Evolutionary conservation across 2,329 filamentous ascomycete species (phyloP).

Genomic region (Sporothrix variecibatus): DNA sequence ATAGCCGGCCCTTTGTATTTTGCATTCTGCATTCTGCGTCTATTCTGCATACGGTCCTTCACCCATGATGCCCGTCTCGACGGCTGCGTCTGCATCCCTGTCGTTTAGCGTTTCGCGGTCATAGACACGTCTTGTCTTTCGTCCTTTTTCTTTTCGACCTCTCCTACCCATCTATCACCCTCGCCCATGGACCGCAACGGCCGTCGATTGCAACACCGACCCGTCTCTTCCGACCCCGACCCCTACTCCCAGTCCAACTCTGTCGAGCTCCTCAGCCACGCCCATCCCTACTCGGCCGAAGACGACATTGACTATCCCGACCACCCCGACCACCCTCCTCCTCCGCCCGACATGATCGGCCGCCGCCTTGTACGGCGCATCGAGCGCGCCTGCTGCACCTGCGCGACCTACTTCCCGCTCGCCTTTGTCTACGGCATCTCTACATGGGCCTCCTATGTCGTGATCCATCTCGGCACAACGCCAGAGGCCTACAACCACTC

Average conservation of each 20-base stretch:
- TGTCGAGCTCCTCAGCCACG: conserved; percentile 10
- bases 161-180: background rate
- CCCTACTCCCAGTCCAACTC: background rate
- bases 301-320: conserved; percentile 6
- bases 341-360: conserved; percentile 45
- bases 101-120: conserved; percentile 13
- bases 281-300: background rate
- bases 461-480: conserved; percentile 69
- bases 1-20: background rate
- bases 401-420: conserved; percentile 81
- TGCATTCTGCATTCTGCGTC: background rate
- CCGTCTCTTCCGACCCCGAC: background rate
- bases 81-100: conserved; percentile 15
- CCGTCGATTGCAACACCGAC: background rate
- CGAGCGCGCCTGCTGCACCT: conserved; percentile 81
- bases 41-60: background rate
- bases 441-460: conserved; percentile 92
- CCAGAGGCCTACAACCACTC: conserved; percentile 46
- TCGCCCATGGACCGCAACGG: conserved; percentile 13
- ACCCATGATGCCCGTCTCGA: conserved; percentile 21
- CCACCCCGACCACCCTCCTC: background rate
- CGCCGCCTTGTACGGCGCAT: conserved; percentile 67
- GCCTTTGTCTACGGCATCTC: conserved; percentile 85
- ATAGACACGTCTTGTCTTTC: background rate
- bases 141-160: background rate